These are phyloP conservation scores for Scutellaria baicalensis DNA, from an alignment of 257 asterid genomes.

Conservation along the genomic window DNA sequence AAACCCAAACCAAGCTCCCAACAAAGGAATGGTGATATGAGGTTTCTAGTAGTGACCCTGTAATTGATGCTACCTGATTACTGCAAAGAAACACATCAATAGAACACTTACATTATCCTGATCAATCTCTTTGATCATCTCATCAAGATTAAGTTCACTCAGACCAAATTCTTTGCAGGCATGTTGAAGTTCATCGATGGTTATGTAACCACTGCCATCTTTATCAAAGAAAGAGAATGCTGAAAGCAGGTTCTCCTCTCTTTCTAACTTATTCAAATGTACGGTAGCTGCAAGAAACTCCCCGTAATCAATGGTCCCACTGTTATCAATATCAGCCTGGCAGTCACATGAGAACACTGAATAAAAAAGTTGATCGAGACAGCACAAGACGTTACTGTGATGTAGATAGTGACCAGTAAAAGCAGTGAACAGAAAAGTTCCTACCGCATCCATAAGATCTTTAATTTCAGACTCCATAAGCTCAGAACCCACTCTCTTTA, in stretches of 20 bases:
- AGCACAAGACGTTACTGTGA: neutral
- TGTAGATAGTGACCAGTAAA: neutral
- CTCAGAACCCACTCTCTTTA: constrained; percentile 81
- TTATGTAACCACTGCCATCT: constrained; percentile 92
- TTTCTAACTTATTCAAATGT: constrained; percentile 89
- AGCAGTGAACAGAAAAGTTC: neutral
- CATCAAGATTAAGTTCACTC: constrained; percentile 79
- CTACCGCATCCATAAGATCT: constrained; percentile 88
- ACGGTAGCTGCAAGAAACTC: constrained; percentile 97
- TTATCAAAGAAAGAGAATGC: constrained; percentile 91
- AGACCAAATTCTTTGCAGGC: constrained; percentile 91
- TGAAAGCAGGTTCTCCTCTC: constrained; percentile 79
- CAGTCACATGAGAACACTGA: constrained; percentile 2
- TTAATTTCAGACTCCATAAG: constrained; percentile 92
- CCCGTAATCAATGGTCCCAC: constrained; percentile 89
- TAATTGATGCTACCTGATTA: too few species aligned
- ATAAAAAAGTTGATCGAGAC: neutral
- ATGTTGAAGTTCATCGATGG: constrained; percentile 91
- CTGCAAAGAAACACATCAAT: too few species aligned
- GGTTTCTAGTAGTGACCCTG: too few species aligned
- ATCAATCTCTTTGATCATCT: constrained; percentile 83
- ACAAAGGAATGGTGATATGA: too few species aligned
- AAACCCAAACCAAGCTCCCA: too few species aligned
- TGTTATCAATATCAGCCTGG: constrained; percentile 91
- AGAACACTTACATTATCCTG: constrained; percentile 68